Base-by-base conservation (phyloP, 306 rosid species). In the Quercus glauca region DNA sequence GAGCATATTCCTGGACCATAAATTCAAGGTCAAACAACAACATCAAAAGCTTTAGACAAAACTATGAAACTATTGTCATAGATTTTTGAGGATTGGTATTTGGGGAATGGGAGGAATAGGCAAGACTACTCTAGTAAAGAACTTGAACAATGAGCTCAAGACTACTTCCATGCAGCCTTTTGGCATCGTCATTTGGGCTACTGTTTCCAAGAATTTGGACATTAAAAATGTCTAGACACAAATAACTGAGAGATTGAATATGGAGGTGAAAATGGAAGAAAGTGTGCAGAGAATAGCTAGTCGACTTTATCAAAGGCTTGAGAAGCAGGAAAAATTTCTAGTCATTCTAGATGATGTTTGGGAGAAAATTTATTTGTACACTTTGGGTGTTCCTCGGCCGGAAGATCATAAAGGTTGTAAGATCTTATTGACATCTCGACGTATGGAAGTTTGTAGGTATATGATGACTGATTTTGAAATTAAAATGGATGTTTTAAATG, bases 61-160 rank as follows among this genome's bases (percentile, higher is more conserved):
- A 60, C 19, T 7, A 65, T 74, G 83, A 29, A 12, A 10, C 21
- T 55, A 35, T 68, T 80, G 61, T 41, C 7, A 80, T 26, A 15
- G 43, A 3, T 4, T 80, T 51, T 5, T 13, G 17, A 80, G 53
- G 26, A 43, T 74, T 74, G 59, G 70, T 55, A 72, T 80, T 20
- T 80, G 14, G 71, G 83, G 79, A 14, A 56, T 41, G 37, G 79
- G 75, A 20, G 74, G 79, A 25, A 52, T 73, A 2, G 75, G 71
- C 41, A 80, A 74, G 25, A 23, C 53, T 65, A 37, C 74, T 0
- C 67, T 79, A 8, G 82, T 71, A 14, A 78, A 37, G 61, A 78
- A 69, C 10, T 59, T 78, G 77, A 78, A 78, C 53, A 20, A 78
- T 58, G 58, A 72, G n/a, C 77, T 78, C 37, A 49, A 59, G 61